phyloP scores from a whole-genome alignment of 768 basidiomycete genomes.

The Boletellus emodensis region DNA sequence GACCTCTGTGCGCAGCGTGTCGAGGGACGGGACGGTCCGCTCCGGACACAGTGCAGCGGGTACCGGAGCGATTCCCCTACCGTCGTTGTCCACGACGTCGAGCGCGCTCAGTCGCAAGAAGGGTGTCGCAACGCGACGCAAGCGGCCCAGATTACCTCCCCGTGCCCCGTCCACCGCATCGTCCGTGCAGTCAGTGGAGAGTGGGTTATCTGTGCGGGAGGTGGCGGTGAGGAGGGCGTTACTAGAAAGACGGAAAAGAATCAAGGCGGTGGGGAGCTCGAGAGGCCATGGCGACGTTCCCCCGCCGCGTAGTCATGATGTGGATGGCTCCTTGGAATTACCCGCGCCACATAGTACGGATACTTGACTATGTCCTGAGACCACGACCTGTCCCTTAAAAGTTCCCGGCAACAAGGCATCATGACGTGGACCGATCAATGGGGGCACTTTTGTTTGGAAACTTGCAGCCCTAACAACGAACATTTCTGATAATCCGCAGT shows the following conservation, averaged over 20 bases:
- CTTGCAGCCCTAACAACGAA: no score
- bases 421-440: no score
- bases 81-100: conserved; percentile 9
- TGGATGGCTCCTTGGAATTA: not conserved
- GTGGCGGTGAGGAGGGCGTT: conserved; percentile 23
- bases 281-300: not conserved
- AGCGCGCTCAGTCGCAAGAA: conserved; percentile 21
- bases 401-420: no score
- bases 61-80: not conserved
- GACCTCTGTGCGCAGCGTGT: conserved; percentile 1
- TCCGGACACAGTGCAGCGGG: conserved; percentile 2
- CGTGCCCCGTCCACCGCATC: conserved; percentile 27
- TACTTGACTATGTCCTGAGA: not conserved
- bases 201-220: conserved; percentile 20
- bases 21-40: conserved; percentile 10
- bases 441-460: no score
- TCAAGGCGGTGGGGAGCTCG: conserved; percentile 8
- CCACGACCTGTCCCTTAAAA: no score
- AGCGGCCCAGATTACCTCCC: conserved; percentile 15
- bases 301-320: not conserved
- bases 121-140: conserved; percentile 14
- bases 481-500: no score
- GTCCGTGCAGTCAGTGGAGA: conserved; percentile 23
- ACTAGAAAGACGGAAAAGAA: conserved; percentile 24
- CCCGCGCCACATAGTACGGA: not conserved